Percentiles rank a stretch among this genome's conserved stretches.
These are phyloP conservation scores for Mycosphaerelloides madeirae DNA, from an alignment of 2,329 filamentous ascomycete genomes.

Conservation along the genomic window DNA sequence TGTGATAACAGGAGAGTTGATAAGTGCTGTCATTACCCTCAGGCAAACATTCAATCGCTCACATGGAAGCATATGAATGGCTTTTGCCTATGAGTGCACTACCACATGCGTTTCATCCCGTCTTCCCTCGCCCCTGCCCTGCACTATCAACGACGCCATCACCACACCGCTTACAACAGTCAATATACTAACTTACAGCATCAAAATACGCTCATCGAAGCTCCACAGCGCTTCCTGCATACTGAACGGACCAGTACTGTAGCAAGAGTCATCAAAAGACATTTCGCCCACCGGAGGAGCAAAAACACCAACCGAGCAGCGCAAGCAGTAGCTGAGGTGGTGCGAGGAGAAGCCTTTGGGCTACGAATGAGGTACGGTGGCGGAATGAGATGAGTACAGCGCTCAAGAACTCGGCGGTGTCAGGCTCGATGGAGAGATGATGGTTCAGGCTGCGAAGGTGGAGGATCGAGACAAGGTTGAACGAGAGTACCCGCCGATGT, in stretches of 20 bases:
- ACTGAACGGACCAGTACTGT: too few relatives aligned
- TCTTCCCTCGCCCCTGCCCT: not conserved
- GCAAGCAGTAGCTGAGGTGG: conserved; percentile 16
- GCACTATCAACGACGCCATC: not conserved
- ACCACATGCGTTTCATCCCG: not conserved
- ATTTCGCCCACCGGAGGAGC: too few relatives aligned
- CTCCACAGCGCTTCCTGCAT: too few relatives aligned
- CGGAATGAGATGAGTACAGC: conserved; percentile 15
- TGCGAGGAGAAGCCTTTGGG: conserved; percentile 5
- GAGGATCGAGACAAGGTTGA: too few relatives aligned
- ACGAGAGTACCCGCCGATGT: too few relatives aligned
- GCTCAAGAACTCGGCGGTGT: conserved; percentile 18
- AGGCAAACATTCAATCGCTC: too few relatives aligned
- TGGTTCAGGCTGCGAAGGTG: too few relatives aligned
- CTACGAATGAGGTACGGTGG: conserved; percentile 1
- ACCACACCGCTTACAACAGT: not conserved
- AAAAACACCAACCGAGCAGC: too few relatives aligned
- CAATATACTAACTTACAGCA: too few relatives aligned
- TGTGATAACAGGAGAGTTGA: not conserved
- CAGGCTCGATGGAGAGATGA: conserved; percentile 5
- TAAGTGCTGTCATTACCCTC: not conserved
- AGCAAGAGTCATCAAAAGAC: not conserved
- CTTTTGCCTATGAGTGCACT: too few relatives aligned
- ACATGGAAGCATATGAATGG: too few relatives aligned
- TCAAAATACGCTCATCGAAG: too few relatives aligned